These are phyloP conservation scores for Ophiognomonia clavigignenti-juglandacearum DNA, from an alignment of 2,329 filamentous ascomycete species.

Conservation along the genomic window DNA sequence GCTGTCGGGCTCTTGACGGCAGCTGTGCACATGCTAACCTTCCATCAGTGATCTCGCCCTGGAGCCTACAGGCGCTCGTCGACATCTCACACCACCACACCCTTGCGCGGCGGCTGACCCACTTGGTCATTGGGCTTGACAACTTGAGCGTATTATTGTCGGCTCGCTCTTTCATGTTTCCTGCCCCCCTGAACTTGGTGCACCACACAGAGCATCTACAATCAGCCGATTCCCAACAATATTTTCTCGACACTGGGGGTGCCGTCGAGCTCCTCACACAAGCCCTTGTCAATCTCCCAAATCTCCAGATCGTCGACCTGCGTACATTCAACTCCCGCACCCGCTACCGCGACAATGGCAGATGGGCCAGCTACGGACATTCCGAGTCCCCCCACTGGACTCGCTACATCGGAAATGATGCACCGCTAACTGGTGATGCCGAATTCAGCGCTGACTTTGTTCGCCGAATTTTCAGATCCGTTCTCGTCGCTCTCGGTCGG, in stretches of 20 bases:
- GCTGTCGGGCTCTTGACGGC: slow-evolving; percentile 14
- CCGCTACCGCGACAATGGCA: slow-evolving; percentile 47
- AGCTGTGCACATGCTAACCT: slow-evolving; percentile 22
- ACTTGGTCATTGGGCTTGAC: slow-evolving; percentile 47
- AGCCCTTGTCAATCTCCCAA: slow-evolving; percentile 49
- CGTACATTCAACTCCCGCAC: slow-evolving; percentile 51
- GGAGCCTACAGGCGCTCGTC: slow-evolving; percentile 44
- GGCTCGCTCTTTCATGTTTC: background rate
- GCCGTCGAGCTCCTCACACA: slow-evolving; percentile 50
- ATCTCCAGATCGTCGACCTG: slow-evolving; percentile 52
- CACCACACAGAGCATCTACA: background rate
- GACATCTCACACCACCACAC: slow-evolving; percentile 44
- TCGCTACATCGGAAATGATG: background rate
- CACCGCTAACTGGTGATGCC: background rate
- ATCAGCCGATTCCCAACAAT: slow-evolving; percentile 20
- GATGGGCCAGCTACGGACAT: slow-evolving; percentile 32
- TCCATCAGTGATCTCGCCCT: slow-evolving; percentile 28
- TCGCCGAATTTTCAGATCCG: slow-evolving; percentile 32
- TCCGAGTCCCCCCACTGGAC: slow-evolving; percentile 9
- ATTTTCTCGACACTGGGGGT: slow-evolving; percentile 37
- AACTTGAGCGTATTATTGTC: slow-evolving; percentile 8
- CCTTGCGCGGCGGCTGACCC: slow-evolving; percentile 33
- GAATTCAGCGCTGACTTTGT: slow-evolving; percentile 19
- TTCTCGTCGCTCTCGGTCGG: slow-evolving; percentile 38
- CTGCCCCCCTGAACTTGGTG: too few species aligned